Evolutionary conservation across 1,139 yeast species (phyloP), one percentile per base, ranked within the genome.

Genomic region (Blastobotrys aristatus): DNA sequence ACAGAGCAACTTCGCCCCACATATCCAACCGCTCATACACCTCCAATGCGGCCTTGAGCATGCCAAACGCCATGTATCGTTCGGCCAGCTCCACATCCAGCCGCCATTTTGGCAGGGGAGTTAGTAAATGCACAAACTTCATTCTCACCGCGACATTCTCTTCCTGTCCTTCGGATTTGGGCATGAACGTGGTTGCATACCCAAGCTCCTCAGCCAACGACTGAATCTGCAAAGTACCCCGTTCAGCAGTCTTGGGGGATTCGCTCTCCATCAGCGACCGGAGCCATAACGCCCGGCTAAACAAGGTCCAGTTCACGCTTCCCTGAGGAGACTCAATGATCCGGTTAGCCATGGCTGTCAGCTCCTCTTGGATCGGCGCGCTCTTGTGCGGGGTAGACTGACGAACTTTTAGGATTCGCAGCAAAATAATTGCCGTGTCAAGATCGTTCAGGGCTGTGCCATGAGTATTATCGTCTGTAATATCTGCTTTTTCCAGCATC

Each of bases 221-320:
- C 45, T 92, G 94, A 83, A 94, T 82, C 67, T 94, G 98, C 47
- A 92, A 72, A 13, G 90, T 82, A 46, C 97, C 97, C 65, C 98
- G 77, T 67, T 94, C 98, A 20, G 90, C 82, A 0, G 97, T 90
- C 61, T 86, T 82, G 2, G 95, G 81, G 54, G 82, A 83, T 40
- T 74, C 74, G 0, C 96, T 79, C 64, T 94, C 98, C 38, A 90
- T 71, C 16, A 86, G 58, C 11, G 96, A 87, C 62, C 98, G 76
- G 59, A 84, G 87, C 96, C 97, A 90, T 47, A 94, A 71, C 0
- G 96, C 88, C 55, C 94, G 74, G 3, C 94, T 79, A 60, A 82
- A 88, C 3, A 92, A 65, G 1, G 86, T 69, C 95, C 97, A 89
- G 64, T 86, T 84, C 26, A 77, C 75, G 2, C 70, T 59, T 1